Base-by-base conservation (phyloP, 352 stramenopile species). In the Phytophthora kernoviae region DNA sequence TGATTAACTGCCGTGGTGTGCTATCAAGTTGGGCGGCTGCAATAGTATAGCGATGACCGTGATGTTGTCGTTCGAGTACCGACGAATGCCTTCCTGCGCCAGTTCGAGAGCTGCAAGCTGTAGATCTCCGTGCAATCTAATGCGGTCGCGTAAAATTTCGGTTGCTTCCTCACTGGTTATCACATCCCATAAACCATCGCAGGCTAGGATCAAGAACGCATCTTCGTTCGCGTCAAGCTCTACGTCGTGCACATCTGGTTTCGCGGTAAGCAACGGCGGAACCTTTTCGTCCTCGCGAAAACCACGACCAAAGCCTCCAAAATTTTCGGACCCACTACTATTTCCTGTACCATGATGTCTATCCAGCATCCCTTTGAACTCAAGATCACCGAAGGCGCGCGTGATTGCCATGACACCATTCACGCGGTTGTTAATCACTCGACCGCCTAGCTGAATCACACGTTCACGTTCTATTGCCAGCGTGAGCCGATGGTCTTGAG, bases 381-480 rank as follows among this genome's bases (percentile, higher is more conserved):
- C 84, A 4, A 96, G 65, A 45, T 94, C 85, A 0, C 87, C 87
- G 42, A 96, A 94, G 3, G 81, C 83, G 1, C 88, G 83, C 10
- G 86, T 93, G 64, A 96, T 90, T n/a, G 79, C 79, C 70, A 94
- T 87, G 22, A 93, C 79, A 40, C 86, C 82, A 37, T 95, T 94
- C 41, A 95, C 78, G 42, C 87, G 79, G 41, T 90, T 89, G 67
- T 94, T 96, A 22, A 93, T 77, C 1, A 96, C 77, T 2, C 73
- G 65, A 0, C 84, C 86, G 10, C 87, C 87, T 10, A 78, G 57
- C 24, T 73, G 51, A 10, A 87, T 42, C 14, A 96, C 63, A 5
- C 79, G 73, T 1, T 87, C 65, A 2, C 69, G 62, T 54, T 96
- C 88, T 14, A 55, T 39, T 7, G 51, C 27, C 2, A 79, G 27